These are phyloP conservation scores for Fraxinus floribunda DNA, from an alignment of 305 asterid species.

Conservation along the genomic window DNA sequence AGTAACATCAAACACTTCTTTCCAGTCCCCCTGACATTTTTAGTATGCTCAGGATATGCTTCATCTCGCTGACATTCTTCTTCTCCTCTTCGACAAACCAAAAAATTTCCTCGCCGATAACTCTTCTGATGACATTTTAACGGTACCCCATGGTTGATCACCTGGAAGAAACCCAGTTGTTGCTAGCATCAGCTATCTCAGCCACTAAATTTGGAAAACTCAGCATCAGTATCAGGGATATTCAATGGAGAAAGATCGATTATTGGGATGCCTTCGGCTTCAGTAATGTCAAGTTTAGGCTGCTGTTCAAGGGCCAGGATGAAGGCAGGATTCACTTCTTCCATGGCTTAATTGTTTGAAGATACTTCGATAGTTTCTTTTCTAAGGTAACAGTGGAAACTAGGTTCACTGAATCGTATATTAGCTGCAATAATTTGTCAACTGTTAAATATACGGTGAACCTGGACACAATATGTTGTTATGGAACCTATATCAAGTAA, in stretches of 20 bases:
- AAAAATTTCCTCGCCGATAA: constrained; percentile 46
- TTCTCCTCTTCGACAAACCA: constrained; percentile 55
- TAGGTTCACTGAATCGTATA: constrained; percentile 9
- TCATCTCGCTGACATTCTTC: constrained; percentile 50
- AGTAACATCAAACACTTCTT: constrained; percentile 64
- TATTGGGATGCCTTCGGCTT: constrained; percentile 52
- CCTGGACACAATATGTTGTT: constrained; percentile 22
- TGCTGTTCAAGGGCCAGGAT: constrained; percentile 61
- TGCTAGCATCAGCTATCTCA: constrained; percentile 53
- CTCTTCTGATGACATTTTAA: constrained; percentile 32
- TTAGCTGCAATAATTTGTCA: neutral
- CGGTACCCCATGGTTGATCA: constrained; percentile 73
- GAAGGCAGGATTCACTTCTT: constrained; percentile 52
- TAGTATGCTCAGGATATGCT: constrained; percentile 55
- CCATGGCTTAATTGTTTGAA: constrained; percentile 41
- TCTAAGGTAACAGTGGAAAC: neutral
- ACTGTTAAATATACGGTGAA: constrained; percentile 20
- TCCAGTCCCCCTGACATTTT: constrained; percentile 72
- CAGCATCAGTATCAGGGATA: neutral
- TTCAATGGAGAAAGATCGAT: constrained; percentile 54
- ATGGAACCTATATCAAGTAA: neutral
- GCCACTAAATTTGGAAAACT: constrained; percentile 29
- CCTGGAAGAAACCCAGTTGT: constrained; percentile 76
- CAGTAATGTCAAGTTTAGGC: constrained; percentile 40
- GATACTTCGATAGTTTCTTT: neutral